Percentiles rank a stretch among this genome's conserved stretches.
These are phyloP conservation scores for Zizania palustris DNA, from an alignment of 202 grass and related monocot genomes.

Conservation along the genomic window DNA sequence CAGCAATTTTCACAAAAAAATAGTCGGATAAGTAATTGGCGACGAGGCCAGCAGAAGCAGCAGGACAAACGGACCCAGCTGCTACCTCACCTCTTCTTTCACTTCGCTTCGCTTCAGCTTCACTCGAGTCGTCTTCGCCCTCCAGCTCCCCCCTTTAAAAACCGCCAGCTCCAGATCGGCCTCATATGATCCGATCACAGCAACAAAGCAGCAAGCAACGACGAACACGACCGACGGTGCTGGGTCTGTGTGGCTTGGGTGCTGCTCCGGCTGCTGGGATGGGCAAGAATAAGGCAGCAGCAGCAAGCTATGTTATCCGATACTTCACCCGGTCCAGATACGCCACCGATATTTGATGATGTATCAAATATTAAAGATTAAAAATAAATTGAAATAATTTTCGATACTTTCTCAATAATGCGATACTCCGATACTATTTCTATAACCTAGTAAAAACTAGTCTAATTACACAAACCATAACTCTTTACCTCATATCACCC, in stretches of 20 bases:
- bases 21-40: slow-evolving; percentile 4
- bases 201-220: not conserved
- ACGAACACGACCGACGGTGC: not conserved
- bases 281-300: not conserved
- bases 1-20: not conserved
- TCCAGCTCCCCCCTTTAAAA: slow-evolving; percentile 8
- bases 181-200: not conserved
- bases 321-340: too few species aligned
- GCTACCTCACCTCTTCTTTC: not conserved
- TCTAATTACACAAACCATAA: too few species aligned
- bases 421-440: too few species aligned
- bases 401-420: too few species aligned
- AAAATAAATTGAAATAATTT: too few species aligned
- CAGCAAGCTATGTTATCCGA: too few species aligned
- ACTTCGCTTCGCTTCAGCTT: not conserved
- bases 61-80: not conserved
- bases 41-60: not conserved
- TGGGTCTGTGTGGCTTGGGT: slow-evolving; percentile 23
- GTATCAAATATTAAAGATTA: too few species aligned
- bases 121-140: not conserved
- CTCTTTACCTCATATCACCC: too few species aligned
- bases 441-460: too few species aligned
- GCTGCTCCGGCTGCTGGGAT: not conserved
- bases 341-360: too few species aligned
- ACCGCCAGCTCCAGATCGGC: not conserved